These are phyloP conservation scores for Arthrobotrys pseudoclavata DNA, from an alignment of 2,329 filamentous ascomycete genomes.

Conservation along the genomic window DNA sequence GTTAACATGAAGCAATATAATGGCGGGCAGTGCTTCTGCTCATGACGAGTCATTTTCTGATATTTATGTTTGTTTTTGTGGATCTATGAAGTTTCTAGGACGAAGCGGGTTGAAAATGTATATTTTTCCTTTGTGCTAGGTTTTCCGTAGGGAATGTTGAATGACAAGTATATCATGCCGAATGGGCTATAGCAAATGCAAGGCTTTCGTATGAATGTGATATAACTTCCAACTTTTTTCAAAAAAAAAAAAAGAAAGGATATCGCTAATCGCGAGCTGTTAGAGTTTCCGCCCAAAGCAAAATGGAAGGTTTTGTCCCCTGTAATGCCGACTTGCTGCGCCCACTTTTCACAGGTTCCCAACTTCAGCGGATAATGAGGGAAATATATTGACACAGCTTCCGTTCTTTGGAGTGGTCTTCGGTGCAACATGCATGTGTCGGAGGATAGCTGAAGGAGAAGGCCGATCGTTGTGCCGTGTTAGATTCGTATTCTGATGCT, in stretches of 20 bases:
- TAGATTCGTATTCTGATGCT: neutral
- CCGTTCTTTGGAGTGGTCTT: slow-evolving; percentile 19
- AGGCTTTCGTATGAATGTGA: slow-evolving; percentile 3
- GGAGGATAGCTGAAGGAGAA: slow-evolving; percentile 15
- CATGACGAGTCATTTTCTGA: slow-evolving; percentile 5
- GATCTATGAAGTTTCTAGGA: neutral
- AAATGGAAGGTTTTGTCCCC: slow-evolving; percentile 37
- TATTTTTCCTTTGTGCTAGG: neutral
- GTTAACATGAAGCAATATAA: neutral
- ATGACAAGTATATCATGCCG: neutral
- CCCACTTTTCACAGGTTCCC: slow-evolving; percentile 21
- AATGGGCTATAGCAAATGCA: slow-evolving; percentile 11
- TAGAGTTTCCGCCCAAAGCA: slow-evolving; percentile 22
- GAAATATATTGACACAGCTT: slow-evolving; percentile 33
- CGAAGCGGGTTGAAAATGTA: neutral
- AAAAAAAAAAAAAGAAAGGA: neutral
- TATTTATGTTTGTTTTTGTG: slow-evolving; percentile 8
- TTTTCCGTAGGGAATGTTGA: slow-evolving; percentile 6
- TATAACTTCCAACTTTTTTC: slow-evolving; percentile 11
- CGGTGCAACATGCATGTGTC: slow-evolving; percentile 16
- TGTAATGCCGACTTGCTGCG: slow-evolving; percentile 37
- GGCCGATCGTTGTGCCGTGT: slow-evolving; percentile 1
- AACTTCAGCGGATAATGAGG: slow-evolving; percentile 28
- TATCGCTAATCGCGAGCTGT: slow-evolving; percentile 20
- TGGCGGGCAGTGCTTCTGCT: slow-evolving; percentile 7